Percentiles rank a stretch among this genome's conserved stretches.
These are phyloP conservation scores for Metroxylon sagu DNA, from an alignment of 176 grass and related monocot genomes.

Conservation along the genomic window DNA sequence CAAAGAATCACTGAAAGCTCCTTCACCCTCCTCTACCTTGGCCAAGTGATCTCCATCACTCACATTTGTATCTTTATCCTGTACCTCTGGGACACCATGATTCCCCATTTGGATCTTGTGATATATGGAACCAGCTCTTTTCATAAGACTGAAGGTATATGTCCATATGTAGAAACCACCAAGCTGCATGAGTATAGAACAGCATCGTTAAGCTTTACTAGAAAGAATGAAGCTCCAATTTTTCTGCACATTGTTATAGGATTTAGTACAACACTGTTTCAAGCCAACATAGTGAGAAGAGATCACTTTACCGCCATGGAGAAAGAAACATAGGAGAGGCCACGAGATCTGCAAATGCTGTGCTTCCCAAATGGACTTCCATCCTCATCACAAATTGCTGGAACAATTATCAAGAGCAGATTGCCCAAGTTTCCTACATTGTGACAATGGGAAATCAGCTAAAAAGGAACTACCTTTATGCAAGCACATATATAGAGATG, in stretches of 20 bases:
- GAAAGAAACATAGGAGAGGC: slow-evolving; percentile 69
- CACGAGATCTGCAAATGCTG: slow-evolving; percentile 38
- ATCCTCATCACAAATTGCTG: slow-evolving; percentile 61
- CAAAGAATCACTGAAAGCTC: slow-evolving; percentile 14
- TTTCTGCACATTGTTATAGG: no score
- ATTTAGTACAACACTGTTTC: no score
- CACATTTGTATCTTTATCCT: slow-evolving; percentile 7
- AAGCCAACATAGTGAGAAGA: no score
- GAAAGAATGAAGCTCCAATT: no score
- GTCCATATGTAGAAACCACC: slow-evolving; percentile 90
- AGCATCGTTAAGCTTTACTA: background rate
- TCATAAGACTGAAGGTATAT: slow-evolving; percentile 63
- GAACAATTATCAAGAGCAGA: slow-evolving; percentile 61
- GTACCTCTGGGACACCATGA: slow-evolving; percentile 23
- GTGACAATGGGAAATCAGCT: background rate
- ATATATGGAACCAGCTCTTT: slow-evolving; percentile 64
- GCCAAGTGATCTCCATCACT: no score
- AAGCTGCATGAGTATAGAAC: slow-evolving; percentile 34
- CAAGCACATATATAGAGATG: no score
- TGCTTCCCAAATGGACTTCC: slow-evolving; percentile 52
- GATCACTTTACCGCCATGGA: slow-evolving; percentile 75
- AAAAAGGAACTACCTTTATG: no score
- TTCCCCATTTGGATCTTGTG: slow-evolving; percentile 36
- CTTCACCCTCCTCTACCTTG: slow-evolving; percentile 9
- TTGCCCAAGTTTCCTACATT: slow-evolving; percentile 76